Conservation (phyloP, 805 yeast species). For the Teunomyces kruisii region DNA sequence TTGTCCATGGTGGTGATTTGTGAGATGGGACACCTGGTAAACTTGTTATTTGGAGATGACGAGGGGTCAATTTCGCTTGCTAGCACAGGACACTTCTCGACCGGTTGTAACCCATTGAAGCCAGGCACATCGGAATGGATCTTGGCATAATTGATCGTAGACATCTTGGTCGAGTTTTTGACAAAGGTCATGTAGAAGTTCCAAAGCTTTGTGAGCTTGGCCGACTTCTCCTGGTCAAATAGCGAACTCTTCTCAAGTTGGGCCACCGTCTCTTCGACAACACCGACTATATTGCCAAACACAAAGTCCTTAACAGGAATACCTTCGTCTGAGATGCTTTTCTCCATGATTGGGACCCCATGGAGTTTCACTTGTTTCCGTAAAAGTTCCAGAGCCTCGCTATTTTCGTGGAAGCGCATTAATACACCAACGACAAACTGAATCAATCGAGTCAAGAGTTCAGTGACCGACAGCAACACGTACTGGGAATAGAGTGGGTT, state of each 20-base stretch:
- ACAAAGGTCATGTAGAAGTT: slow-evolving; percentile 39
- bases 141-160: slow-evolving; percentile 30
- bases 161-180: slow-evolving; percentile 28
- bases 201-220: slow-evolving; percentile 34
- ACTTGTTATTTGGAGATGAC: slow-evolving; percentile 1
- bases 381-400: slow-evolving; percentile 6
- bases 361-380: slow-evolving; percentile 5
- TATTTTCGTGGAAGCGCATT: slow-evolving; percentile 21
- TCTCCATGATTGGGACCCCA: slow-evolving; percentile 2
- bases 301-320: slow-evolving; percentile 10
- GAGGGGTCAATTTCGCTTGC: slow-evolving; percentile 2
- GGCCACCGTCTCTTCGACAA: slow-evolving; percentile 13
- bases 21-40: slow-evolving; percentile 24
- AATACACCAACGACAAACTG: slow-evolving; percentile 35
- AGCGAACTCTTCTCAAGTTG: slow-evolving; percentile 10
- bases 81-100: slow-evolving; percentile 2
- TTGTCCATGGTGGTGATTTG: slow-evolving; percentile 21
- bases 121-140: slow-evolving; percentile 31
- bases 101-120: slow-evolving; percentile 15
- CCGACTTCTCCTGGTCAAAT: slow-evolving; percentile 15
- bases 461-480: slow-evolving; percentile 26
- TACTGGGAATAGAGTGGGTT: slow-evolving; percentile 15
- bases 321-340: slow-evolving; percentile 5
- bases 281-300: slow-evolving; percentile 9
- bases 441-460: slow-evolving; percentile 27